phyloP scores from a whole-genome alignment of 495 filamentous ascomycete genomes.

The Barbatosphaeria neglecta region DNA sequence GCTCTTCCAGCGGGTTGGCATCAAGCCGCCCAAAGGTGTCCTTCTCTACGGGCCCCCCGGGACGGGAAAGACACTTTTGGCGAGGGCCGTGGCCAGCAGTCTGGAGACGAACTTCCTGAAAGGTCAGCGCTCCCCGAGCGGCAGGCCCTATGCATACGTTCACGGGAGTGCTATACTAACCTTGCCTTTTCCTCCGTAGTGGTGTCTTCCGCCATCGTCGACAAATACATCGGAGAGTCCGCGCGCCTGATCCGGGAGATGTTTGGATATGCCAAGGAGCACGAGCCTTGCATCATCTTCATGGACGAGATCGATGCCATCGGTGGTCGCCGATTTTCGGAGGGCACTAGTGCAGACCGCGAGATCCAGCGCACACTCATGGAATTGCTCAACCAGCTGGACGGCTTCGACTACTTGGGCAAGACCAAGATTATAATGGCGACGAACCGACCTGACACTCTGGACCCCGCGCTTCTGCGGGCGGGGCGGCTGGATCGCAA shows the following conservation, averaged over 20 bases:
- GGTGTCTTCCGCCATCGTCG: conserved; percentile 98
- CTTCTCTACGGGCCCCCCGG: conserved; percentile 95
- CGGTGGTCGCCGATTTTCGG: conserved; percentile 92
- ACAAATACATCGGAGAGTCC: conserved; percentile 99
- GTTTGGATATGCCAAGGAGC: conserved; percentile 99
- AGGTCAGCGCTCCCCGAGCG: conserved; percentile 39
- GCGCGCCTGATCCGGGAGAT: conserved; percentile 96
- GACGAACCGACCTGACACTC: conserved; percentile 94
- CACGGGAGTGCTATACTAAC: not conserved
- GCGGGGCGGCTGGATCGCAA: conserved; percentile 93
- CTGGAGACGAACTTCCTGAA: conserved; percentile 98
- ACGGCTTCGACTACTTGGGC: conserved; percentile 97
- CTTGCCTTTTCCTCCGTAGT: conserved; percentile 41
- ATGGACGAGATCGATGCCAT: conserved; percentile 99
- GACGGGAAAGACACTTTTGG: conserved; percentile 93
- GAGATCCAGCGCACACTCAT: conserved; percentile 99
- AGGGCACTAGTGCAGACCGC: conserved; percentile 94
- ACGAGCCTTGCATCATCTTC: conserved; percentile 99
- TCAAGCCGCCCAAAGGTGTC: conserved; percentile 98
- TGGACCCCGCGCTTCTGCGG: conserved; percentile 88
- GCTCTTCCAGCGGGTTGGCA: conserved; percentile 90
- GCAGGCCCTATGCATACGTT: not conserved
- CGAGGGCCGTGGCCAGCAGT: conserved; percentile 90
- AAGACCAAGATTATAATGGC: conserved; percentile 99
- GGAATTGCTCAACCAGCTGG: conserved; percentile 97